Percentiles rank a stretch among this genome's conserved stretches.
Conservation (phyloP, 345 rosid genomes). For the Trapa bicornis region DNA sequence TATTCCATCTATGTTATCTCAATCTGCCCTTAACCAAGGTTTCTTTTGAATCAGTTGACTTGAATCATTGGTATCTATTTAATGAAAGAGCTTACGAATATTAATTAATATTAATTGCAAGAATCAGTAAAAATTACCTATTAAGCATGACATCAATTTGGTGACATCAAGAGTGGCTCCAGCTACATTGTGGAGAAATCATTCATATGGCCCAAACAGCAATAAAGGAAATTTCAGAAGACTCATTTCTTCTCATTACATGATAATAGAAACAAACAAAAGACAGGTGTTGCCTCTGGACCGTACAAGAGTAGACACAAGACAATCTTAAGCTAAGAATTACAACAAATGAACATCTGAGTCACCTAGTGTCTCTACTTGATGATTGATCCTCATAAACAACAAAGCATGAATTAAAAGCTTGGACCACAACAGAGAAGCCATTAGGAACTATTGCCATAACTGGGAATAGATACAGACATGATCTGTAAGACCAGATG, state of each 20-base stretch:
- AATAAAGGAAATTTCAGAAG: too few species aligned
- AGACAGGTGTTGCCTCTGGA: neutral
- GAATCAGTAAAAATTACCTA: too few species aligned
- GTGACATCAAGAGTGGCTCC: too few species aligned
- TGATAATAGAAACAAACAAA: neutral
- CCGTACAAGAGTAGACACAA: neutral
- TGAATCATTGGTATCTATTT: too few species aligned
- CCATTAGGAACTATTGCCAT: conserved; percentile 23
- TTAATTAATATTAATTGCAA: too few species aligned
- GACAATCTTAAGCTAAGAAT: neutral
- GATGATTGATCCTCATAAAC: neutral
- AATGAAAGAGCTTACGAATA: too few species aligned
- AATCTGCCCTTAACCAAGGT: too few species aligned
- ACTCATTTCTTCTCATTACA: neutral
- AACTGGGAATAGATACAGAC: conserved; percentile 26
- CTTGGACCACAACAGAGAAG: conserved; percentile 1
- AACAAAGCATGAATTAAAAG: neutral
- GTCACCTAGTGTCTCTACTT: neutral
- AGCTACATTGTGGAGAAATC: neutral
- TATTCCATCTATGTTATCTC: too few species aligned
- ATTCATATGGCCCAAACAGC: neutral
- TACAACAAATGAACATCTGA: conserved; percentile 7
- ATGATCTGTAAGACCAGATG: conserved; percentile 28
- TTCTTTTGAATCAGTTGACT: too few species aligned
- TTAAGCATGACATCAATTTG: too few species aligned